Evolutionary conservation across 176 grass and related monocot genomes (phyloP).

Genomic region (Ensete glaucum): DNA sequence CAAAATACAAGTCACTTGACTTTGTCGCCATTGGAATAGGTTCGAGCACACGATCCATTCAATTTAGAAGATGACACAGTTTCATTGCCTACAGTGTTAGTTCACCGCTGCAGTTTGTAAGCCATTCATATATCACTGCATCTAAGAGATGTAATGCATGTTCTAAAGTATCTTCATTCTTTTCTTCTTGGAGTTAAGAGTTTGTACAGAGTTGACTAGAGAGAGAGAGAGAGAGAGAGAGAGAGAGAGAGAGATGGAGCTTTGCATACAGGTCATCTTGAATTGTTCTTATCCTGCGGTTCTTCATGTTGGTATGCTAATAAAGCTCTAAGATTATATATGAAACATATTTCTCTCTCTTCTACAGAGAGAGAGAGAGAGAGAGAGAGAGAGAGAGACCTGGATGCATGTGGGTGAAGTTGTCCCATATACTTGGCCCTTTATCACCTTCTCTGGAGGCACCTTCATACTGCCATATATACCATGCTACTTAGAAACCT

Average conservation of each 20-base stretch:
- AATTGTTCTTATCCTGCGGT: too few relatives aligned
- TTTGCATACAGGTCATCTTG: too few relatives aligned
- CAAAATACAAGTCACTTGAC: too few relatives aligned
- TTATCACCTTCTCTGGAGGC: slow-evolving; percentile 44
- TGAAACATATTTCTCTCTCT: not conserved
- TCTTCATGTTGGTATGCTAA: not conserved
- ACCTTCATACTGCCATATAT: slow-evolving; percentile 63
- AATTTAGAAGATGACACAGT: too few relatives aligned
- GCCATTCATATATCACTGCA: too few relatives aligned
- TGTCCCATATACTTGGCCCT: slow-evolving; percentile 74
- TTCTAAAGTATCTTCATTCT: too few relatives aligned
- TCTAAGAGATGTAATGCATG: too few relatives aligned
- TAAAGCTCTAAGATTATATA: not conserved
- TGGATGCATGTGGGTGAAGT: slow-evolving; percentile 68
- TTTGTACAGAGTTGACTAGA: not conserved
- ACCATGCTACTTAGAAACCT: not conserved
- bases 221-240: not conserved
- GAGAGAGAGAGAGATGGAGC: not conserved
- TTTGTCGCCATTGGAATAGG: too few relatives aligned
- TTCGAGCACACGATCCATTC: too few relatives aligned
- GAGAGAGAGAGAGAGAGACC: slow-evolving; percentile 27
- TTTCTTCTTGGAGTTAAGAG: too few relatives aligned
- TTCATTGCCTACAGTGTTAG: too few relatives aligned
- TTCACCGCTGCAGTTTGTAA: too few relatives aligned
- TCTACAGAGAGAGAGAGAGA: not conserved